Conservation (phyloP, 768 basidiomycete species). For the Tylopilus plumbeoviolaceoides region DNA sequence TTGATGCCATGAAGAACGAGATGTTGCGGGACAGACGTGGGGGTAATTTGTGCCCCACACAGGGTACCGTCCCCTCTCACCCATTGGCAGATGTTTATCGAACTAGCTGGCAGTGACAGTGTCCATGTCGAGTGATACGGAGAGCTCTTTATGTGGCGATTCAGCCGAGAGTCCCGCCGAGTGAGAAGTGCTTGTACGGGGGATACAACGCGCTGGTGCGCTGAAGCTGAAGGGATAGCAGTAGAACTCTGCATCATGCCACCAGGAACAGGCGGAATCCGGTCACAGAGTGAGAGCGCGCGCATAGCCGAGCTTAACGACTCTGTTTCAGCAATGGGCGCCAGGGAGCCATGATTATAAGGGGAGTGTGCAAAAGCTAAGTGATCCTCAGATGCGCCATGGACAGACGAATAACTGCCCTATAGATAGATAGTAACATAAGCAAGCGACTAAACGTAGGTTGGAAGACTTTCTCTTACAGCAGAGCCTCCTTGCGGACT, state of each 20-base stretch:
- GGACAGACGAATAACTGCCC: neutral
- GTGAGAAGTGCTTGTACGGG: too few relatives aligned
- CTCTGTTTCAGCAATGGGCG: neutral
- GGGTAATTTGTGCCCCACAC: constrained; percentile 1
- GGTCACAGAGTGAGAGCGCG: neutral
- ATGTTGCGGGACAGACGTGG: neutral
- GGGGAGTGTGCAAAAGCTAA: neutral
- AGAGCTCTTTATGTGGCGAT: neutral
- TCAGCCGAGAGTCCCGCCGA: neutral
- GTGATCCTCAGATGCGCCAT: too few relatives aligned
- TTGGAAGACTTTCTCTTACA: neutral
- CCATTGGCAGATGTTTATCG: constrained; percentile 9
- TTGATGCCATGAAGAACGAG: constrained; percentile 7
- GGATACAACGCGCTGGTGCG: neutral
- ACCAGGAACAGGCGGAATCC: neutral
- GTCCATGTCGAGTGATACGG: neutral
- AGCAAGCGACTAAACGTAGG: neutral
- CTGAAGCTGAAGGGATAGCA: neutral
- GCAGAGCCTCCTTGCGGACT: accelerated
- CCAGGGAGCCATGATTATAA: neutral
- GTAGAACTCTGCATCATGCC: neutral
- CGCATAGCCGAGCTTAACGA: neutral
- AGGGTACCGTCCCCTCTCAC: neutral
- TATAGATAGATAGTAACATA: neutral
- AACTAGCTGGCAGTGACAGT: neutral